Percentiles rank a stretch among this genome's conserved stretches.
Conservation (phyloP, 768 basidiomycete species). For the Kwoniella pini region DNA sequence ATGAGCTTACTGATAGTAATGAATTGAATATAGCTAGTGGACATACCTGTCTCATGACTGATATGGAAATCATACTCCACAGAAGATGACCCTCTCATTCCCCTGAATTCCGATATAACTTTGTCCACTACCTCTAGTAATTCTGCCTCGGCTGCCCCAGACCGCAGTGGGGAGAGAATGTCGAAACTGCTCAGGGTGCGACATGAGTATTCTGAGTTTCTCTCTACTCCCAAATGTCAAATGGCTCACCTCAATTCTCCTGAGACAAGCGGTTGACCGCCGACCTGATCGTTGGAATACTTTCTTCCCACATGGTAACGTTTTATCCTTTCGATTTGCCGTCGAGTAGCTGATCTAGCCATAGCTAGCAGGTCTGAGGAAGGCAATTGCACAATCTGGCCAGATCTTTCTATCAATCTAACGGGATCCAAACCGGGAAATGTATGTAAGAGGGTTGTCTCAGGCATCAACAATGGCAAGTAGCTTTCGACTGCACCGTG, state of each 20-base stretch:
- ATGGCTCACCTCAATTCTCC: slow-evolving; percentile 46
- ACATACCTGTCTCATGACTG: slow-evolving; percentile 42
- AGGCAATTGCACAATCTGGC: slow-evolving; percentile 47
- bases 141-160: slow-evolving; percentile 48
- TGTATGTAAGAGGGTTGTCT: slow-evolving; percentile 59
- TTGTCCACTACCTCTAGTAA: slow-evolving; percentile 50
- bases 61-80: slow-evolving; percentile 51
- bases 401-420: slow-evolving; percentile 68
- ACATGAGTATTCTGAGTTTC: background rate
- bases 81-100: slow-evolving; percentile 28
- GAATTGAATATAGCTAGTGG: background rate
- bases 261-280: slow-evolving; percentile 43
- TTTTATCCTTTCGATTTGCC: slow-evolving; percentile 51
- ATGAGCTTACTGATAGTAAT: background rate
- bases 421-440: slow-evolving; percentile 67
- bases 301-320: slow-evolving; percentile 48
- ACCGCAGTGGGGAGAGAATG: slow-evolving; percentile 48
- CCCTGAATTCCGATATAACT: slow-evolving; percentile 50
- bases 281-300: slow-evolving; percentile 37
- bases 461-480: slow-evolving; percentile 75
- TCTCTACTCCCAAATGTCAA: background rate
- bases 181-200: slow-evolving; percentile 39
- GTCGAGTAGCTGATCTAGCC: slow-evolving; percentile 44
- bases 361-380: slow-evolving; percentile 44
- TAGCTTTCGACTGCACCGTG: slow-evolving; percentile 89